Evolutionary conservation across 192 early-diverging fungal species (phyloP).

Genomic region (Chytriomyces sp.): DNA sequence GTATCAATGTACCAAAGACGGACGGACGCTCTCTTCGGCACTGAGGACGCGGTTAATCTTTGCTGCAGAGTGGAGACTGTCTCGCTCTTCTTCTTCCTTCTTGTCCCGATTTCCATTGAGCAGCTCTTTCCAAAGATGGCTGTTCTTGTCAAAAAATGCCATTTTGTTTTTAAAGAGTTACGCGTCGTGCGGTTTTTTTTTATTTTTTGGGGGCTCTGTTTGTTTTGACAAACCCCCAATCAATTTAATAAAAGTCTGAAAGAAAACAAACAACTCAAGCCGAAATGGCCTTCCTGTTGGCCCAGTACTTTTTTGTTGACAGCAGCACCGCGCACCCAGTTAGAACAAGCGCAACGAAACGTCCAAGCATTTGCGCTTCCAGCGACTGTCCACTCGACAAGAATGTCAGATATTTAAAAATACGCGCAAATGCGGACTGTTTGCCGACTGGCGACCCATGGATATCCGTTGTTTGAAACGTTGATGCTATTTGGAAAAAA

Average conservation of each 20-base stretch:
- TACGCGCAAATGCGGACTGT: not conserved
- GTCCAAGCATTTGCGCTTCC: not conserved
- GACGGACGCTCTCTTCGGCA: conserved; percentile 22
- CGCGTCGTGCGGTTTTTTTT: too few species aligned
- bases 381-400: not conserved
- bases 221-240: too few species aligned
- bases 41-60: conserved; percentile 1
- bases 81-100: not conserved
- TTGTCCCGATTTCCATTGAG: conserved; percentile 4
- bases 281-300: too few species aligned
- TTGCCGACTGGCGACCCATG: too few species aligned
- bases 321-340: not conserved
- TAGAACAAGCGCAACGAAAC: not conserved
- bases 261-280: too few species aligned
- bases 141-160: conserved; percentile 27
- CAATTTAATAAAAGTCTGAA: too few species aligned
- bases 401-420: not conserved
- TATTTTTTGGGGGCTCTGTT: too few species aligned
- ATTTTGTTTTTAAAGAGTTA: not conserved
- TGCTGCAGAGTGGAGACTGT: conserved; percentile 14
- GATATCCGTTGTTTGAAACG: not conserved
- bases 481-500: not conserved
- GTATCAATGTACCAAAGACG: not conserved
- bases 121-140: conserved; percentile 19
- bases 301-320: not conserved